phyloP scores from a whole-genome alignment of 257 asterid genomes.

The Striga asiatica region DNA sequence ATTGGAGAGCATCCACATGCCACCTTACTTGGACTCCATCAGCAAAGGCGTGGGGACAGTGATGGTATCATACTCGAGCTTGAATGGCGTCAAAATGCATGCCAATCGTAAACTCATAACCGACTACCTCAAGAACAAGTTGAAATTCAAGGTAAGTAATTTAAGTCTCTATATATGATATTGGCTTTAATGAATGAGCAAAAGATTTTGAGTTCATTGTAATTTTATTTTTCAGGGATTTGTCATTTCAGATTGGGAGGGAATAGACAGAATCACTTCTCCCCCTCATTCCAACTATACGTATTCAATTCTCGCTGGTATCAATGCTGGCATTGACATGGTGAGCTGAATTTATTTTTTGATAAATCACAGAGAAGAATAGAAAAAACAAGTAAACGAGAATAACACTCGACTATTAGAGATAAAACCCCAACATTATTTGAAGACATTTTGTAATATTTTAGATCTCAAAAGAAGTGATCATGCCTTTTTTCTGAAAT shows the following conservation, averaged over 20 bases:
- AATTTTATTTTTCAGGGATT: constrained; percentile 21
- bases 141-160: constrained; percentile 34
- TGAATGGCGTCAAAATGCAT: constrained; percentile 37
- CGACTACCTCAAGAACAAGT: constrained; percentile 26
- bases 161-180: neutral
- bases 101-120: constrained; percentile 30
- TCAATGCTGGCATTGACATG: constrained; percentile 37
- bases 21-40: constrained; percentile 27
- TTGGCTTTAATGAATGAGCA: neutral
- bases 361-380: neutral
- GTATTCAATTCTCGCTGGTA: constrained; percentile 26
- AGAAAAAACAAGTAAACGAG: too few species aligned
- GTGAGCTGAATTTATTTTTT: constrained; percentile 4
- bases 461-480: too few species aligned
- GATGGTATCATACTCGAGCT: constrained; percentile 41
- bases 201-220: neutral
- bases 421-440: too few species aligned
- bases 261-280: constrained; percentile 27
- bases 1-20: constrained; percentile 35
- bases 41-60: constrained; percentile 34
- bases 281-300: constrained; percentile 26
- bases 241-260: constrained; percentile 31
- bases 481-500: too few species aligned
- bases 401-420: too few species aligned
- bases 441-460: too few species aligned